Percentiles rank a stretch among this genome's conserved stretches.
phyloP scores from a whole-genome alignment of 306 rosid species.

The Prinsepia uniflora region DNA sequence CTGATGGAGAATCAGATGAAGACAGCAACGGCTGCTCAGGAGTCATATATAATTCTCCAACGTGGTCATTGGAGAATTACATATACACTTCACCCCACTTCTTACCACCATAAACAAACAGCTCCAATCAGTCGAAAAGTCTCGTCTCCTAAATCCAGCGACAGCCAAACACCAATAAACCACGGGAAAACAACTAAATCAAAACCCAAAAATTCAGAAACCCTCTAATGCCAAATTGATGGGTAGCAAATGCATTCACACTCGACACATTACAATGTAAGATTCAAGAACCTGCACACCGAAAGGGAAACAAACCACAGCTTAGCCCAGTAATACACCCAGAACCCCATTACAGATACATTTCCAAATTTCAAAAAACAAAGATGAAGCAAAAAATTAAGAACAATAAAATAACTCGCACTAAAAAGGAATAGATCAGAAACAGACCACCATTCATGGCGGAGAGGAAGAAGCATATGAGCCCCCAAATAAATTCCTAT shows the following conservation, averaged over 20 bases:
- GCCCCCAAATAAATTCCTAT: conserved; percentile 3
- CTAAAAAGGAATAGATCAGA: conserved; percentile 18
- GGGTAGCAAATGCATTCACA: not conserved
- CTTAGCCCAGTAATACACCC: conserved; percentile 11
- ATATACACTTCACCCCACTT: conserved; percentile 9
- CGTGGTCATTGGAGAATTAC: conserved; percentile 35
- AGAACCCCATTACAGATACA: not conserved
- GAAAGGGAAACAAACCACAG: not conserved
- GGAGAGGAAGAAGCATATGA: conserved; percentile 5
- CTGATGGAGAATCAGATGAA: conserved; percentile 39
- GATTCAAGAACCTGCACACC: conserved; percentile 11
- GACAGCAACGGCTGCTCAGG: conserved; percentile 52
- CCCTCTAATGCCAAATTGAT: not conserved
- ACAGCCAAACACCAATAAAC: not conserved
- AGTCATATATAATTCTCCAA: conserved; percentile 50
- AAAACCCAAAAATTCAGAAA: not conserved
- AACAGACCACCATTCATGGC: conserved; percentile 6
- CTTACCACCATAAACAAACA: conserved; percentile 21
- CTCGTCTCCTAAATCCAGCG: conserved; percentile 10
- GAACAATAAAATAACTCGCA: conserved; percentile 6
- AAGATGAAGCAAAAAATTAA: conserved; percentile 5
- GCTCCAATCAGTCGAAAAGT: not conserved
- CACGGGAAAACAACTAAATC: no score
- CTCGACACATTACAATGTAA: not conserved
- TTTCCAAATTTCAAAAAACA: conserved; percentile 1